Conservation (phyloP, 441 rosid genomes). For the Syzygium malaccense region DNA sequence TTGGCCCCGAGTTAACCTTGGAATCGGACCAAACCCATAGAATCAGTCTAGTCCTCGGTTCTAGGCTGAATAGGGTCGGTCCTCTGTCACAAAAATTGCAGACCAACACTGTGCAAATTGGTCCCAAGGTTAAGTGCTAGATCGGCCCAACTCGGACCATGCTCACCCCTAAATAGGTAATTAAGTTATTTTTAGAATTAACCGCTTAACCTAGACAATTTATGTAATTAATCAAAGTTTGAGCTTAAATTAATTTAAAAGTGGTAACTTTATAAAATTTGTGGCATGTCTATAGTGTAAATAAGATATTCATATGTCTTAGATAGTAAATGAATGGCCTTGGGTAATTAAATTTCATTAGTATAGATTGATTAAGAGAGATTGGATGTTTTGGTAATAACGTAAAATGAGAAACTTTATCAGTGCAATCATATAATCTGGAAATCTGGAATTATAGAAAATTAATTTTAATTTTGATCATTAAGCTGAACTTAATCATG, state of each 20-base stretch:
- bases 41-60: too few relatives aligned
- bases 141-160: too few relatives aligned
- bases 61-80: too few relatives aligned
- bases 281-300: not conserved
- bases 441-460: not conserved
- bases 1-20: too few relatives aligned
- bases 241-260: not conserved
- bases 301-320: not conserved
- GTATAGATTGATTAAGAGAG: not conserved
- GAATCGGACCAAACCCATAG: too few relatives aligned
- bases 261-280: not conserved
- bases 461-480: not conserved
- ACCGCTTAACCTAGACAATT: not conserved
- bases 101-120: too few relatives aligned
- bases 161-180: not conserved
- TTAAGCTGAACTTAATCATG: not conserved
- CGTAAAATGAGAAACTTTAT: not conserved
- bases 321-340: not conserved
- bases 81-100: too few relatives aligned
- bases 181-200: not conserved
- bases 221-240: not conserved
- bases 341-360: not conserved
- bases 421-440: not conserved
- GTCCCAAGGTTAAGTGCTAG: too few relatives aligned
- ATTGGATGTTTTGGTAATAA: not conserved